These are phyloP conservation scores for Ceratobasidium sp. DNA, from an alignment of 1,284 basidiomycete species.

Conservation along the genomic window DNA sequence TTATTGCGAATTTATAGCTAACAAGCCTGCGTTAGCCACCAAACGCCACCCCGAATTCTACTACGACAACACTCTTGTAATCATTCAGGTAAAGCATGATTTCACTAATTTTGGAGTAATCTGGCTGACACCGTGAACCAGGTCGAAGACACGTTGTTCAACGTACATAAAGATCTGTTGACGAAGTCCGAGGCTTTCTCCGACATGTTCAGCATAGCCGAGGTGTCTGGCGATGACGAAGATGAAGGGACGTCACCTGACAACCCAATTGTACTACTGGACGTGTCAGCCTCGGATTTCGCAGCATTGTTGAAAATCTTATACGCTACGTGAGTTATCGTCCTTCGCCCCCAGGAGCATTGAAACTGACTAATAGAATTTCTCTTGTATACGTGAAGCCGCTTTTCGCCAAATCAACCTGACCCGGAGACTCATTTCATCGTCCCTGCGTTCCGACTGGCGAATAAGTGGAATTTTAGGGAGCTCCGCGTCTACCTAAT, in stretches of 20 bases:
- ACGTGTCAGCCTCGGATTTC: slow-evolving; percentile 23
- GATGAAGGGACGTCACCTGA: slow-evolving; percentile 17
- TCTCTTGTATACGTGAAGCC: not conserved
- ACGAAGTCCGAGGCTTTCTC: slow-evolving; percentile 15
- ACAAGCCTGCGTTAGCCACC: not conserved
- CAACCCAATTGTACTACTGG: slow-evolving; percentile 7
- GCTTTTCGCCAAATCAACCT: slow-evolving; percentile 12
- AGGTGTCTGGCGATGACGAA: not conserved
- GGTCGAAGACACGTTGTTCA: slow-evolving; percentile 36
- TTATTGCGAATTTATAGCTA: too few species aligned
- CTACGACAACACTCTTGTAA: slow-evolving; percentile 18
- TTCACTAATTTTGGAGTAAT: not conserved
- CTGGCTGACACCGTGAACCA: not conserved
- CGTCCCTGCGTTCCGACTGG: slow-evolving; percentile 39
- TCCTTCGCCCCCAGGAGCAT: not conserved
- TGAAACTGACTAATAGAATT: not conserved
- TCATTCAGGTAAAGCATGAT: slow-evolving; percentile 7
- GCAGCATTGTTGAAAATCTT: slow-evolving; percentile 10
- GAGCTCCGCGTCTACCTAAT: slow-evolving; percentile 18
- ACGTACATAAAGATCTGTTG: slow-evolving; percentile 34
- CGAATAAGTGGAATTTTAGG: slow-evolving; percentile 45
- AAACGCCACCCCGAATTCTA: slow-evolving; percentile 25
- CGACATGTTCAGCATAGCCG: slow-evolving; percentile 14
- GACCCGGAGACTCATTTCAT: not conserved
- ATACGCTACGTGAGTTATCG: slow-evolving; percentile 9